phyloP scores from a whole-genome alignment of 169 alveolate species.

The Plasmodium blacklocki region DNA sequence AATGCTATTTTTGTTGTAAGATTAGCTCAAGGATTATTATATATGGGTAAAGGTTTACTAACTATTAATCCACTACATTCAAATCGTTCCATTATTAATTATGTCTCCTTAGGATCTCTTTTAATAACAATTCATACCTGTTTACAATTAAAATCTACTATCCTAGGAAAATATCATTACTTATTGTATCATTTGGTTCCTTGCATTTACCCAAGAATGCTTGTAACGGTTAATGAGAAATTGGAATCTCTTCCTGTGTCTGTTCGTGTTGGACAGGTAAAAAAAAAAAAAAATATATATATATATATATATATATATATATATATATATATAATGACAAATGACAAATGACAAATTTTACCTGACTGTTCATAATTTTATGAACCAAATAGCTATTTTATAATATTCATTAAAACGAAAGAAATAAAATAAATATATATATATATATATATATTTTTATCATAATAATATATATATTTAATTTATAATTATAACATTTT shows the following conservation, averaged over 20 bases:
- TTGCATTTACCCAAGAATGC: constrained; percentile 93
- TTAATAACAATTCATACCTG: constrained; percentile 92
- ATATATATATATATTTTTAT: too few relatives aligned
- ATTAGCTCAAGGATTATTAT: constrained; percentile 94
- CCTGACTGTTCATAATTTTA: not conserved
- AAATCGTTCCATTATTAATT: constrained; percentile 94
- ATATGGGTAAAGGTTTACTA: constrained; percentile 98
- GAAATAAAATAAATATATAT: too few relatives aligned
- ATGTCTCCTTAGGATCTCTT: constrained; percentile 96
- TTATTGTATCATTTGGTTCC: constrained; percentile 94
- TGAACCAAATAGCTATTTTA: not conserved
- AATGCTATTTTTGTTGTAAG: constrained; percentile 96
- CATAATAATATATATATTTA: too few relatives aligned
- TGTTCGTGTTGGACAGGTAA: constrained; percentile 86
- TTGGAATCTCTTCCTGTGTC: constrained; percentile 92
- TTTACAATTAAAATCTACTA: constrained; percentile 90
- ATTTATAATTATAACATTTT: too few relatives aligned
- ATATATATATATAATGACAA: not conserved
- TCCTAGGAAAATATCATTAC: constrained; percentile 92
- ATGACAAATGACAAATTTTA: not conserved
- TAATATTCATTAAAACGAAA: too few relatives aligned
- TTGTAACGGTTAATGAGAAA: constrained; percentile 91
- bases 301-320: not conserved
- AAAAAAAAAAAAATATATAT: not conserved
- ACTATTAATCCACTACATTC: constrained; percentile 97